These are phyloP conservation scores for Lichina pygmaea DNA, from an alignment of 495 filamentous ascomycete species.

Conservation along the genomic window DNA sequence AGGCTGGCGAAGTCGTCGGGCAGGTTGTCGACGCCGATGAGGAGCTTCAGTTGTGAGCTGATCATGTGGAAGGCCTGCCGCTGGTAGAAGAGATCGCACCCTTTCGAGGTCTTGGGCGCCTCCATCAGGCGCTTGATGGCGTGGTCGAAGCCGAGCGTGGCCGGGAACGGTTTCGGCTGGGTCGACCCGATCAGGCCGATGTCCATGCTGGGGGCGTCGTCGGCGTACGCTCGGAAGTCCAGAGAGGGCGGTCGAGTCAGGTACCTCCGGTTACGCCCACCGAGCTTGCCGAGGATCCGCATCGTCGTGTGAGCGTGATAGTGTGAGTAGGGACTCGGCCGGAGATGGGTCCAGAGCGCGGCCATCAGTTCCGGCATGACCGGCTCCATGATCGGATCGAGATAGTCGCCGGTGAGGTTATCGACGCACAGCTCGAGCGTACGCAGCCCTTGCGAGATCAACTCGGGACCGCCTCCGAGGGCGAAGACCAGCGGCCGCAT, in stretches of 20 bases:
- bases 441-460: conserved; percentile 79
- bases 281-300: conserved; percentile 92
- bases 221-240: conserved; percentile 55
- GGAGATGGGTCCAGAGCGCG: conserved; percentile 80
- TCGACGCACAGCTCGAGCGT: conserved; percentile 95
- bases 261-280: conserved; percentile 84
- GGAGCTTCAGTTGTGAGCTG: conserved; percentile 62
- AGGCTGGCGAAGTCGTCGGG: conserved; percentile 70
- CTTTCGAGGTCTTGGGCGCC: conserved; percentile 39
- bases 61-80: conserved; percentile 73
- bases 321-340: conserved; percentile 79
- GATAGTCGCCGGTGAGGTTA: conserved; percentile 88
- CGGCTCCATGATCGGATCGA: conserved; percentile 97
- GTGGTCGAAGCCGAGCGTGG: conserved; percentile 59
- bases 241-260: conserved; percentile 66
- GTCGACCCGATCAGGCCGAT: conserved; percentile 69
- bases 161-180: conserved; percentile 65
- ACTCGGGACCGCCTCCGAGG: conserved; percentile 65
- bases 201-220: conserved; percentile 67
- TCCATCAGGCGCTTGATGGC: conserved; percentile 73
- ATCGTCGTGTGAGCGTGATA: conserved; percentile 95
- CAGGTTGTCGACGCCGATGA: conserved; percentile 63
- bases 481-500: conserved; percentile 96
- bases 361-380: conserved; percentile 98
- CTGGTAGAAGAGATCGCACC: conserved; percentile 69